Conservation (phyloP, 208 protist species). For the Acanthamoeba healyi region DNA sequence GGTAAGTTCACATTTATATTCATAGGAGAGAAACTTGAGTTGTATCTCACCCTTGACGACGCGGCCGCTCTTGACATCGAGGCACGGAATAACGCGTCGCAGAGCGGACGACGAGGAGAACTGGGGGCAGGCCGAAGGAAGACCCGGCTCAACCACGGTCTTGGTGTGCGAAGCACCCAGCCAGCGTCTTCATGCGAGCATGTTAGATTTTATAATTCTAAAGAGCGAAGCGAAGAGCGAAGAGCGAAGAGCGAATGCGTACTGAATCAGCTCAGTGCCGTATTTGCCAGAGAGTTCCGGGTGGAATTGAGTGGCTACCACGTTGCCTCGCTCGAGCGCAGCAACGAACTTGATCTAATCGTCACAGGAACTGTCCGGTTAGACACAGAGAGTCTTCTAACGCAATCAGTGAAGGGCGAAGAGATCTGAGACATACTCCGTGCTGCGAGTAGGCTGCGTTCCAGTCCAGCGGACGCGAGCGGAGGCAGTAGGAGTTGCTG, state of each 20-base stretch:
- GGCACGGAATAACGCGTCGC: constrained; percentile 75
- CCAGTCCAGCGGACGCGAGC: constrained; percentile 67
- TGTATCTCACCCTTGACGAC: constrained; percentile 76
- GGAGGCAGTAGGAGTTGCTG: constrained; percentile 71
- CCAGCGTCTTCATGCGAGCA: not conserved
- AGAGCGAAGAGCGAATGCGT: not conserved
- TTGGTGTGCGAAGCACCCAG: not conserved
- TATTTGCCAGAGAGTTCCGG: constrained; percentile 78
- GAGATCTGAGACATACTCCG: constrained; percentile 8
- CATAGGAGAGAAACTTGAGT: not conserved
- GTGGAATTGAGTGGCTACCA: constrained; percentile 80
- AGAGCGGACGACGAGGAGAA: constrained; percentile 20
- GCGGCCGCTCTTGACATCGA: constrained; percentile 77
- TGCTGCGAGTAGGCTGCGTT: constrained; percentile 64
- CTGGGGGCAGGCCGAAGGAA: not conserved
- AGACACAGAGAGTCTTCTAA: too few species aligned
- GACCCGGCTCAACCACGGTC: not conserved
- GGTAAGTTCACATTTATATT: not conserved
- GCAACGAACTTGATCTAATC: constrained; percentile 45
- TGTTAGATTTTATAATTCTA: not conserved
- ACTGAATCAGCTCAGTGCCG: constrained; percentile 66
- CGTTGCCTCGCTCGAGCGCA: constrained; percentile 56
- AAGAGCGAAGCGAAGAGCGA: not conserved
- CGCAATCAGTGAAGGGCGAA: not conserved
- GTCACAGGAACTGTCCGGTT: not conserved